Evolutionary conservation across 2,329 filamentous ascomycete genomes (phyloP), one percentile per base, ranked within the genome.

Genomic region (Sporothrix schenckii): DNA sequence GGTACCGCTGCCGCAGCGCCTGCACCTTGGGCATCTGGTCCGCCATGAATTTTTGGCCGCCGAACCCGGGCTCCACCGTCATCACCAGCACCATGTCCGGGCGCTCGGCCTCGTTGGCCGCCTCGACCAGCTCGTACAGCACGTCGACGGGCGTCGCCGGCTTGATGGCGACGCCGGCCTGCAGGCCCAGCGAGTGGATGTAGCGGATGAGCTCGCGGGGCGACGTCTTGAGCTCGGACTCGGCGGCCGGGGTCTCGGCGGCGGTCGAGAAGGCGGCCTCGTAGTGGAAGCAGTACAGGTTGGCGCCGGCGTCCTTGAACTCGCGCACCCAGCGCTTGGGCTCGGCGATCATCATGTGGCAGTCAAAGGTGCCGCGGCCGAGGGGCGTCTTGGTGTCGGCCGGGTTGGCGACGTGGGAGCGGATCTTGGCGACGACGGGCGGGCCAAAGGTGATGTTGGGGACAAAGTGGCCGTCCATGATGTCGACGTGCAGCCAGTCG

Each of bases 321-420:
- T 97, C 92, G 78, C 92, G 92, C 76, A 97, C 94, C 95, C 95
- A 99, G 86, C 93, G 94, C 85, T 98, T 96, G 75, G 95, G 95
- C 94, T 99, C 94, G 77, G 93, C 89, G 79, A 99, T 97, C 95
- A 99, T 99, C 95, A 99, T 98, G 82, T 99, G 95, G 86, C 95
- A 99, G 82, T 99, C 95, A 80, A 99, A 99, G 16, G 94, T 98
- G 73, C 95, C 95, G 76, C 90, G 91, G 68, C 92, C 93, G 75
- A 91, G 84, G 47, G 86, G 86, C 67, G 86, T 83, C 66, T 66
- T 44, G 53, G 85, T 84, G 24, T 61, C 69, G 56, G 72, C 60
- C 21, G 73, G 94, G 75, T 86, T 86, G 70, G 92, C 90, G 76
- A 99, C 94, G 77, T 97, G 92, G 60, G 87, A 85, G 73, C 95